phyloP scores from a whole-genome alignment of 768 basidiomycete genomes.

The Fomitopsis serialis region DNA sequence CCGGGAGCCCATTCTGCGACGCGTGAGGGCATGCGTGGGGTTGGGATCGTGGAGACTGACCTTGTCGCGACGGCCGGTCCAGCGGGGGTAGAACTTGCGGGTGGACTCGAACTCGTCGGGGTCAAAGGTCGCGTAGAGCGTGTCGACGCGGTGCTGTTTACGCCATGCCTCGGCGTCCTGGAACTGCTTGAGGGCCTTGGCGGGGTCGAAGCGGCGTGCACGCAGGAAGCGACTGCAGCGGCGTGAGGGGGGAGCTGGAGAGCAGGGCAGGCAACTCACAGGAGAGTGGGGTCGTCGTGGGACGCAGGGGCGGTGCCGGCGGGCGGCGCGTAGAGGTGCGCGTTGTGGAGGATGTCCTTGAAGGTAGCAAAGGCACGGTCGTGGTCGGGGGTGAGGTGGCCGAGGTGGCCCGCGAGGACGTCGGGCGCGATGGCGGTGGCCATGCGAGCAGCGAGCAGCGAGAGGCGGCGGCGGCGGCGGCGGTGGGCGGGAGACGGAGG shows the following conservation, averaged over 20 bases:
- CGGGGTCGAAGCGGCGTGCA: constrained; percentile 64
- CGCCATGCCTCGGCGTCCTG: constrained; percentile 65
- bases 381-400: constrained; percentile 47
- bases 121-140: constrained; percentile 57
- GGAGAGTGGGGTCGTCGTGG: constrained; percentile 61
- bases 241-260: background rate
- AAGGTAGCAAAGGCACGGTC: constrained; percentile 44
- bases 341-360: constrained; percentile 43
- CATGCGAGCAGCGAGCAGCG: constrained; percentile 1
- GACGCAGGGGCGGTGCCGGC: constrained; percentile 33
- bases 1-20: constrained; percentile 55
- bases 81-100: constrained; percentile 68
- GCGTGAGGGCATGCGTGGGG: background rate
- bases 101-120: constrained; percentile 53
- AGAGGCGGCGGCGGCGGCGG: background rate
- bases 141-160: constrained; percentile 50
- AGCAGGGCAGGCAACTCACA: constrained; percentile 32
- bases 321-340: constrained; percentile 44
- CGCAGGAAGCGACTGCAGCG: constrained; percentile 68
- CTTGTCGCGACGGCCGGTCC: constrained; percentile 78
- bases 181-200: constrained; percentile 68
- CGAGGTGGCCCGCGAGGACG: constrained; percentile 44
- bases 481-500: background rate
- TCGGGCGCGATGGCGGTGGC: constrained; percentile 11
- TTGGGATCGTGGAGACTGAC: constrained; percentile 26